Percentiles rank a stretch among this genome's conserved stretches.
Conservation (phyloP, 192 early-diverging fungal species). For the Podila epigama region DNA sequence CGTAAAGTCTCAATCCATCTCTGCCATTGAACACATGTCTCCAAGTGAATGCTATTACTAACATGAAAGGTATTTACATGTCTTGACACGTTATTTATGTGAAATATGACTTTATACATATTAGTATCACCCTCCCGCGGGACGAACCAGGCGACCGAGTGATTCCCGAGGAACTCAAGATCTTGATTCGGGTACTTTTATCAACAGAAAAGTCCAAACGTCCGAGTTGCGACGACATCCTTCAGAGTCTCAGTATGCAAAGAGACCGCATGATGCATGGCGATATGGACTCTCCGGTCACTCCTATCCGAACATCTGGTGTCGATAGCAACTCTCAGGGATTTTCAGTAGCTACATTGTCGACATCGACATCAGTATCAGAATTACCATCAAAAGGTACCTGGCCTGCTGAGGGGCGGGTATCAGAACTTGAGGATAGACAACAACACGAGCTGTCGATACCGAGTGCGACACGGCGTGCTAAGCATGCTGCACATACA, state of each 20-base stretch:
- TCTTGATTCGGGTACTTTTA: conserved; percentile 62
- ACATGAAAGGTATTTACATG: too few species aligned
- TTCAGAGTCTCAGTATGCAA: conserved; percentile 40
- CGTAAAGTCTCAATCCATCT: conserved; percentile 26
- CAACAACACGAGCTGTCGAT: neutral
- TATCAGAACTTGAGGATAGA: too few species aligned
- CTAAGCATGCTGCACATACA: neutral
- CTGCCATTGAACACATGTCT: neutral
- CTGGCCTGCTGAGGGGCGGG: neutral
- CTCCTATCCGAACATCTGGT: conserved; percentile 9
- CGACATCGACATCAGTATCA: neutral
- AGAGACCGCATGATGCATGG: conserved; percentile 50
- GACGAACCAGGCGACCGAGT: conserved; percentile 27
- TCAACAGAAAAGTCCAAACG: conserved; percentile 62
- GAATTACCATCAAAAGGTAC: neutral
- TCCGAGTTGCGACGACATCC: conserved; percentile 68
- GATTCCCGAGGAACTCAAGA: conserved; percentile 65
- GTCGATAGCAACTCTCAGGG: neutral
- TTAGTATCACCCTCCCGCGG: conserved; percentile 22
- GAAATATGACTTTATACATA: neutral
- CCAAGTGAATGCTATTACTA: too few species aligned
- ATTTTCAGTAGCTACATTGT: neutral
- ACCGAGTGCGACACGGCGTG: neutral
- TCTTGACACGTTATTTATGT: neutral
- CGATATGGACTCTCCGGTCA: conserved; percentile 27